Base-by-base conservation (phyloP, 225 moss, liverwort and hornwort genomes). In the Sphagnum contortum region DNA sequence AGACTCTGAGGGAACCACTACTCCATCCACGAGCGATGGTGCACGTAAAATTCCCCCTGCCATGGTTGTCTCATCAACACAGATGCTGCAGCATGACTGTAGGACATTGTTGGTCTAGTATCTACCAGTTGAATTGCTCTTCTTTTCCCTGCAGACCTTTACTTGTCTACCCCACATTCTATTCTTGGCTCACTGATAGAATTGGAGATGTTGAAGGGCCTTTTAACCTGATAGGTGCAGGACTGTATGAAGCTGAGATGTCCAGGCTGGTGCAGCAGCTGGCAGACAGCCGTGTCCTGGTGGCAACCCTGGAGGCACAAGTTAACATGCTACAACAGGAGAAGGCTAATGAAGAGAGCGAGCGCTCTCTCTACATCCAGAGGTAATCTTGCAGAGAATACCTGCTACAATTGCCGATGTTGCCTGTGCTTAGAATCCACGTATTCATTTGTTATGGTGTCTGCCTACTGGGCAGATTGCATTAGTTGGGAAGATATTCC, bases 251-350 rank as follows among this genome's bases (percentile, higher is more conserved):
- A 59, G 78, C 83, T 44, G 96, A 96, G 70, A 75, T 80, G 2
- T 49, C 76, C 58, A 74, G 72, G 53, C 78, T 96, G 72, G 88
- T 90, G 59, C 87, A 90, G 45, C 90, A 96, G 12, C 48, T 96
- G 62, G 90, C 92, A 3, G 83, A 89, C 10, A 92, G 87, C 9
- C 86, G 92, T 6, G 83, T 96, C 48, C 83, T 86, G 59, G 92
- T 96, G 72, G 87, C 90, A 0, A 83, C 83, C 46, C 85, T 92
- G 29, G 83, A 92, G 81, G 87, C 88, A 59, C 88, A 92, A 75
- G 65, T 92, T 3, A 55, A 81, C 14, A 57, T 90, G 65, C 62
- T 92, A 9, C 75, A 72, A 0, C 85, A 87, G 49, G 90, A 90
- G 69, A 78, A 73, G 56, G 66, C 79, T 45, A 76, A 76, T 3